phyloP scores from a whole-genome alignment of 2,329 filamentous ascomycete species.

The Aspergillus sp. region DNA sequence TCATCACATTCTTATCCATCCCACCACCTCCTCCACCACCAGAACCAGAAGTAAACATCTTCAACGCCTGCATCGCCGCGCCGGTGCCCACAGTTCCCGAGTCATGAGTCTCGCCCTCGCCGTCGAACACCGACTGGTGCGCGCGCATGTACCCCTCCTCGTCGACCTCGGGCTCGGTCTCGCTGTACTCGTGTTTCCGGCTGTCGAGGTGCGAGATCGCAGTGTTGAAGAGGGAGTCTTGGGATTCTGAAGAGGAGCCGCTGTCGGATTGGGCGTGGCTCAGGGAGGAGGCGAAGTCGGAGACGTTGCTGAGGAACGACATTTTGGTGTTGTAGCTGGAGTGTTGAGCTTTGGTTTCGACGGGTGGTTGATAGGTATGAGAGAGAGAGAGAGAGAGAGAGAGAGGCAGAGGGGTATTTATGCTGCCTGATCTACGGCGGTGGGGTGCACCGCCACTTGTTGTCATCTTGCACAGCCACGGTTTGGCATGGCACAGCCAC shows the following conservation, averaged over 20 bases:
- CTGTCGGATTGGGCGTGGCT: constrained; percentile 48
- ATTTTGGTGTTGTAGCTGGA: no score
- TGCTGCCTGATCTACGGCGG: no score
- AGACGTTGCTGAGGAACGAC: constrained; percentile 27
- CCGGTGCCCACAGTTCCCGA: constrained; percentile 33
- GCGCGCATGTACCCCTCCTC: constrained; percentile 60
- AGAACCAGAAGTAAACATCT: constrained; percentile 60
- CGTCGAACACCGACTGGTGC: constrained; percentile 65
- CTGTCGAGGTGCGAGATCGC: constrained; percentile 45
- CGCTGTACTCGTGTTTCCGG: constrained; percentile 42
- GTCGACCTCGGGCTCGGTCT: constrained; percentile 45
- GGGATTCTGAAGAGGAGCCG: constrained; percentile 31
- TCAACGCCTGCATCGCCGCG: constrained; percentile 52
- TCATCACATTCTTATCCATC: constrained; percentile 65
- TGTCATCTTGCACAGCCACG: no score
- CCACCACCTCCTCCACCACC: constrained; percentile 26
- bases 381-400: no score
- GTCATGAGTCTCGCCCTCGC: constrained; percentile 38
- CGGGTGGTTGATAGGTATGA: no score
- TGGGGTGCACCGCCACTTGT: no score
- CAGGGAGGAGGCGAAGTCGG: constrained; percentile 47
- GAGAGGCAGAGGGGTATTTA: no score
- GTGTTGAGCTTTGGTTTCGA: no score
- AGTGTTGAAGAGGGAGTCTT: constrained; percentile 47
- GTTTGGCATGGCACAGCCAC: no score